phyloP scores from a whole-genome alignment of 805 yeast genomes.

The Clavispora carvajalis region DNA sequence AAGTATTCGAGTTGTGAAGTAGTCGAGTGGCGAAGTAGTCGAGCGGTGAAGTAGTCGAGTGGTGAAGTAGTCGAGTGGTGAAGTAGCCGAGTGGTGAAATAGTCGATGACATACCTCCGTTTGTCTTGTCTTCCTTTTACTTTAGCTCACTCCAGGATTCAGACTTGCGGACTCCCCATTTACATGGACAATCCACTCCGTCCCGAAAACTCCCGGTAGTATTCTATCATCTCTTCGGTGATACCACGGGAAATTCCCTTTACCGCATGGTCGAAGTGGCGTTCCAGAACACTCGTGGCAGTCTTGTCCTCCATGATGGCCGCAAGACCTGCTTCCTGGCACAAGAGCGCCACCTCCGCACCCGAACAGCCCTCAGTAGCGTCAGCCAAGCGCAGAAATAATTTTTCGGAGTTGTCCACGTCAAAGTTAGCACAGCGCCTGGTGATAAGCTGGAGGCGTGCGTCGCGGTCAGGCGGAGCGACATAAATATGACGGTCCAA shows the following conservation, averaged over 20 bases:
- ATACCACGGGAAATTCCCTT: conserved; percentile 69
- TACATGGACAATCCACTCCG: conserved; percentile 29
- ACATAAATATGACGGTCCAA: conserved; percentile 91
- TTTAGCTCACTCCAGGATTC: too few relatives aligned
- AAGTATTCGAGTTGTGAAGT: too few relatives aligned
- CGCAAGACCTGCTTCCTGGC: conserved; percentile 94
- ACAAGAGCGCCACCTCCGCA: conserved; percentile 85
- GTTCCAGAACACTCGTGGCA: conserved; percentile 46
- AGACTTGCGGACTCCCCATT: too few relatives aligned
- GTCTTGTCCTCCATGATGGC: conserved; percentile 78
- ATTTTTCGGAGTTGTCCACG: conserved; percentile 35
- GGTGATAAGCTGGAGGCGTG: conserved; percentile 70
- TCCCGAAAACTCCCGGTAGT: conserved; percentile 54
- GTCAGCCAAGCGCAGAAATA: conserved; percentile 49
- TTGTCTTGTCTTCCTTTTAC: too few relatives aligned
- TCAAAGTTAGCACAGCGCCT: conserved; percentile 68
- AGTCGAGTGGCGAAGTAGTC: too few relatives aligned
- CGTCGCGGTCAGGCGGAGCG: conserved; percentile 80
- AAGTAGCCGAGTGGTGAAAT: too few relatives aligned
- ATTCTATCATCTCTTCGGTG: conserved; percentile 77
- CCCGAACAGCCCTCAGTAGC: conserved; percentile 92
- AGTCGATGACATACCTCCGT: too few relatives aligned
- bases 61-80: too few relatives aligned
- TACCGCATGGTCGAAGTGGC: conserved; percentile 72
- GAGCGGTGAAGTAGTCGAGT: too few relatives aligned